Base-by-base conservation (phyloP, 768 basidiomycete genomes). In the Sistotremastrum niveocremeum region DNA sequence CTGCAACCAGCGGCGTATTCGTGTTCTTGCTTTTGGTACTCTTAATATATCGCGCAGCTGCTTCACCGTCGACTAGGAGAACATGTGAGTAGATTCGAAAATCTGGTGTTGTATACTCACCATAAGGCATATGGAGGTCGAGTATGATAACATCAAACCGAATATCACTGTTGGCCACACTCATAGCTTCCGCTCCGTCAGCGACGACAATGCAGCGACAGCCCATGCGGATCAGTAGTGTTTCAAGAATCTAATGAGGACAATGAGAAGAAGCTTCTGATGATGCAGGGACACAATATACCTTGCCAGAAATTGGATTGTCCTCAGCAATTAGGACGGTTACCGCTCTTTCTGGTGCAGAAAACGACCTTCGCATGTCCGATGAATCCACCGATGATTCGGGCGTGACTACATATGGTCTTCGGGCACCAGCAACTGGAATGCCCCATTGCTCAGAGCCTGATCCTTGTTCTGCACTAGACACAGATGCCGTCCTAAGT, bases 131-230 rank as follows among this genome's bases (percentile, higher is more conserved):
- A 52, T 93, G 81, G 41, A 93, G 70, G 58, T 95, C 93, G 81
- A 91, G 91, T 54, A 97, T 71, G 59, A 95, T 93, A 52, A 86
- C 85, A 58, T 95, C 93, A 58, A 95, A 95, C 65, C 91, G 90
- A 65, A 97, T 95, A 57, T 93, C 90, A 40, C 90, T 89, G 78
- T 95, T 91, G 3, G 93, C 91, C 42, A 97, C 88, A 52, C 91
- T 89, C 56, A 98, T 83, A 20, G 95, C 95, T 62, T 95, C 90
- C 4, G 93, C 89, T 6, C 95, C 95, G 64, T 98, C 91, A 38
- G 89, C 78, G 11, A 97, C 95, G 6, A 97, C 86, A 7, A 97
- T 83, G 60, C 88, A 90, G 11, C 93, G 83, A 62, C 94, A 98
- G 1, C 95, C 95, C 49, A 98, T 75, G 34, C 93, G 81, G 50